These are phyloP conservation scores for Leccinum longicurvipes DNA, from an alignment of 768 basidiomycete genomes.

Conservation along the genomic window DNA sequence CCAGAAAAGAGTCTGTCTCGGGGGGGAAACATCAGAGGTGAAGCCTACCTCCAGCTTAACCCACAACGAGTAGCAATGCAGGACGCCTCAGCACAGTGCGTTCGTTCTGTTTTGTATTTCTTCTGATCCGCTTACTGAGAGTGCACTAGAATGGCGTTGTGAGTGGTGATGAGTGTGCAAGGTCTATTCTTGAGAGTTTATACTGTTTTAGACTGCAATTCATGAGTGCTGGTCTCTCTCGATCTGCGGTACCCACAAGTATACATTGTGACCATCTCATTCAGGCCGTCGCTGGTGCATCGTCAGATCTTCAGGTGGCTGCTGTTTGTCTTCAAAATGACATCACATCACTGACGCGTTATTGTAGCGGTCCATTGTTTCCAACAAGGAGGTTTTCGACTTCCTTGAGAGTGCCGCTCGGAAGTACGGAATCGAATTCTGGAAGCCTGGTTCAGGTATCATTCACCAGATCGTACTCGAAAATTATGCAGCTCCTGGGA, in stretches of 20 bases:
- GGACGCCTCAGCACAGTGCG: conserved; percentile 87
- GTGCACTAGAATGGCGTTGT: conserved; percentile 76
- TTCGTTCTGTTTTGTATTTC: conserved; percentile 8
- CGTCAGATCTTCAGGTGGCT: conserved; percentile 74
- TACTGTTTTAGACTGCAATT: conserved; percentile 72
- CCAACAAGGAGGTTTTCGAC: conserved; percentile 96
- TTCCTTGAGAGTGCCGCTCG: conserved; percentile 90
- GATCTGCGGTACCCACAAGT: conserved; percentile 82
- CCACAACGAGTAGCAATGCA: conserved; percentile 98
- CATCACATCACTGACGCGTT: not conserved
- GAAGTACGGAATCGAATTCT: conserved; percentile 96
- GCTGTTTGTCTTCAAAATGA: not conserved
- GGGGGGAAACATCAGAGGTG: conserved; percentile 72
- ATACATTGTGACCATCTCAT: conserved; percentile 99
- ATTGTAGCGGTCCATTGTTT: conserved; percentile 70
- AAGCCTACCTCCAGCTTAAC: conserved; percentile 83
- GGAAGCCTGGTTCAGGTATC: conserved; percentile 87
- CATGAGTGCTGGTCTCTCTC: conserved; percentile 89
- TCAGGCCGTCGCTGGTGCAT: conserved; percentile 87
- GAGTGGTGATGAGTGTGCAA: conserved; percentile 25
- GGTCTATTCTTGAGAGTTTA: conserved; percentile 4
- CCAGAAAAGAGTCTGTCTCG: conserved; percentile 67
- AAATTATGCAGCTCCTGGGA: conserved; percentile 94
- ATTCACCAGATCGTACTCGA: conserved; percentile 99
- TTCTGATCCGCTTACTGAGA: conserved; percentile 10